phyloP scores from a whole-genome alignment of 2,329 filamentous ascomycete species.

The Elsinoe australis region DNA sequence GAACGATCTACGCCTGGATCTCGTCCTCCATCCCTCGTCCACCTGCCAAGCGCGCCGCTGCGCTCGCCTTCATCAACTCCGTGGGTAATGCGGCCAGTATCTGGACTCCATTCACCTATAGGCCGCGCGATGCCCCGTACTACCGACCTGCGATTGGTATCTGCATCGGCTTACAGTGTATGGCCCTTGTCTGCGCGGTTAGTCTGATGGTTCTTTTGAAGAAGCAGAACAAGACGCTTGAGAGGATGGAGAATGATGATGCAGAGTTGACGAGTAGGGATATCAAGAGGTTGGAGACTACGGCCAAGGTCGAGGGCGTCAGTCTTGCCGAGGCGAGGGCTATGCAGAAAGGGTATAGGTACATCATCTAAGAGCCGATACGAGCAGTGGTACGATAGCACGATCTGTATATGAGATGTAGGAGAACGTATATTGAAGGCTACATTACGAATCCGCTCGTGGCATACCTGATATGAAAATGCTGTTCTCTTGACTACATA shows the following conservation, averaged over 20 bases:
- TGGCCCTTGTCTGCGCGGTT: slow-evolving; percentile 26
- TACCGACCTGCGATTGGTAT: slow-evolving; percentile 31
- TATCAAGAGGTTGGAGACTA: slow-evolving; percentile 41
- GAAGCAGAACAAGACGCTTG: slow-evolving; percentile 45
- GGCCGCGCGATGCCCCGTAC: slow-evolving; percentile 22
- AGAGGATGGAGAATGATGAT: slow-evolving; percentile 44
- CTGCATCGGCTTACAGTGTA: slow-evolving; percentile 27
- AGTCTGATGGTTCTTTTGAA: slow-evolving; percentile 27
- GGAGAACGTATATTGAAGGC: too few relatives aligned
- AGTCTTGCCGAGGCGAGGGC: slow-evolving; percentile 42
- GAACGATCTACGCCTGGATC: slow-evolving; percentile 66
- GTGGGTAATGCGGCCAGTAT: slow-evolving; percentile 62
- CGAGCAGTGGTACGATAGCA: background rate
- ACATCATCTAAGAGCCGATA: slow-evolving; percentile 34
- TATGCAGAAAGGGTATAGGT: slow-evolving; percentile 50
- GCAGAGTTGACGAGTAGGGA: slow-evolving; percentile 41
- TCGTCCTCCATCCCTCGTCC: slow-evolving; percentile 67
- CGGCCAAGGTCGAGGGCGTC: slow-evolving; percentile 46
- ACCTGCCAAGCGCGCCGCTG: slow-evolving; percentile 64
- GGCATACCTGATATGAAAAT: too few relatives aligned
- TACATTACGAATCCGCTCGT: too few relatives aligned
- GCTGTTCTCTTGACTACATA: too few relatives aligned
- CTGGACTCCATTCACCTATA: slow-evolving; percentile 42
- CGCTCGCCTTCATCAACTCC: slow-evolving; percentile 68
- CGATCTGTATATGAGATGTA: too few relatives aligned